A percentile compares a stretch with the other conserved stretches of the same genome.
Evolutionary conservation across 2,329 filamentous ascomycete species (phyloP).

Genomic region (Alternaria triticimaculans): DNA sequence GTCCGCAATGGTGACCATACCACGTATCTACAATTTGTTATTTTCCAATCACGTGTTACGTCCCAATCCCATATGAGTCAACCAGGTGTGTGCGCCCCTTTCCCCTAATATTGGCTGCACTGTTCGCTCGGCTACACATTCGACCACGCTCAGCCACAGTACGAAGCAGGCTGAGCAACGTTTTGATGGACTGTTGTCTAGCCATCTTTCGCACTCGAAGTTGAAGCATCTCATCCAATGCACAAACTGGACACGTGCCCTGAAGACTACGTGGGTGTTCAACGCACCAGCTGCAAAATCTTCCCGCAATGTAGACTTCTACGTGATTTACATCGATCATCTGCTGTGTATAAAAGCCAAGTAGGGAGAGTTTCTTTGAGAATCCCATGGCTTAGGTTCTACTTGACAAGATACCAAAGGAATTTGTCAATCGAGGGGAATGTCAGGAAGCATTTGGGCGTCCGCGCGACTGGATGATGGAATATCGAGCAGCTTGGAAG

Average conservation of each 20-base stretch:
- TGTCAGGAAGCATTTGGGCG: too few species aligned
- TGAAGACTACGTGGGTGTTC: not conserved
- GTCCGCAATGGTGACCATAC: not conserved
- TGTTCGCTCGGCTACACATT: not conserved
- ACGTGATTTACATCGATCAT: fast-evolving
- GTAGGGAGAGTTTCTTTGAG: too few species aligned
- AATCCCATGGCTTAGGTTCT: too few species aligned
- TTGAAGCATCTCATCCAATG: not conserved
- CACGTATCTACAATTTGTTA: not conserved
- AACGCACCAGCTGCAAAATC: not conserved
- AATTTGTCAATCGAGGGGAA: too few species aligned
- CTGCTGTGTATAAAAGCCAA: not conserved
- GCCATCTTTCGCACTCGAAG: not conserved
- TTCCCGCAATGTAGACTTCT: not conserved
- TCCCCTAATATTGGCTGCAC: not conserved
- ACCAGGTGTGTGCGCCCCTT: not conserved
- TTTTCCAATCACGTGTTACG: not conserved
- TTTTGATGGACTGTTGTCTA: not conserved
- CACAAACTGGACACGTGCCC: not conserved
- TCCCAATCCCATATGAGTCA: not conserved
- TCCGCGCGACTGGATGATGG: too few species aligned
- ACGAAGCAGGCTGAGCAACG: not conserved
- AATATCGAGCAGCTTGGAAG: too few species aligned
- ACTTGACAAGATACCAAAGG: too few species aligned
- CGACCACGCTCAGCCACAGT: not conserved